phyloP scores from a whole-genome alignment of 768 basidiomycete species.

The Hemileccinum rubropunctum region DNA sequence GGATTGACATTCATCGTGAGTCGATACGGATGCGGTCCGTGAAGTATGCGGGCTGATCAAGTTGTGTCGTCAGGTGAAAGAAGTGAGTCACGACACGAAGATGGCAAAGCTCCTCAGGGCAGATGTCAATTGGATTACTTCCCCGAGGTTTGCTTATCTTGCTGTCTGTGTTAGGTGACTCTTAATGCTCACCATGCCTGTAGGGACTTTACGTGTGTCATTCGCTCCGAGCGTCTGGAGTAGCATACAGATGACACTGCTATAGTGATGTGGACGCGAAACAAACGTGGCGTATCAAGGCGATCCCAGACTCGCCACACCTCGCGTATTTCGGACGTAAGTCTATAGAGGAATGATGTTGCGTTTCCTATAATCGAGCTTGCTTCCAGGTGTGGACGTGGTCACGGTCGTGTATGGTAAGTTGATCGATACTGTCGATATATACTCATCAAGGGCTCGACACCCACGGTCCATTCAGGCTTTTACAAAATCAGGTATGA shows the following conservation, averaged over 20 bases:
- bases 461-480: slow-evolving; percentile 39
- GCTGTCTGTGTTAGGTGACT: background rate
- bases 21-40: background rate
- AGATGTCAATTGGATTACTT: slow-evolving; percentile 86
- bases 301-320: slow-evolving; percentile 53
- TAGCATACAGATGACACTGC: background rate
- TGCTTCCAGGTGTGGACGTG: slow-evolving; percentile 53
- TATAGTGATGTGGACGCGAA: slow-evolving; percentile 72
- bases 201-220: slow-evolving; percentile 73
- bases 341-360: slow-evolving; percentile 23
- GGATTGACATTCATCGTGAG: slow-evolving; percentile 76
- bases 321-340: slow-evolving; percentile 71
- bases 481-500: slow-evolving; percentile 76
- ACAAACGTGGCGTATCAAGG: slow-evolving; percentile 71
- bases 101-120: slow-evolving; percentile 65
- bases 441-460: background rate
- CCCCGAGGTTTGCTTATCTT: slow-evolving; percentile 47
- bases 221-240: background rate
- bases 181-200: background rate
- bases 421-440: slow-evolving; percentile 14
- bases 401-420: slow-evolving; percentile 72
- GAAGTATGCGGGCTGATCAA: slow-evolving; percentile 1
- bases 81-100: slow-evolving; percentile 77
- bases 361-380: background rate
- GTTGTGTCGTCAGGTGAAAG: slow-evolving; percentile 54